Evolutionary conservation across 1,284 basidiomycete genomes (phyloP), one percentile per base, ranked within the genome.

Genomic region (Vanrija sp.): DNA sequence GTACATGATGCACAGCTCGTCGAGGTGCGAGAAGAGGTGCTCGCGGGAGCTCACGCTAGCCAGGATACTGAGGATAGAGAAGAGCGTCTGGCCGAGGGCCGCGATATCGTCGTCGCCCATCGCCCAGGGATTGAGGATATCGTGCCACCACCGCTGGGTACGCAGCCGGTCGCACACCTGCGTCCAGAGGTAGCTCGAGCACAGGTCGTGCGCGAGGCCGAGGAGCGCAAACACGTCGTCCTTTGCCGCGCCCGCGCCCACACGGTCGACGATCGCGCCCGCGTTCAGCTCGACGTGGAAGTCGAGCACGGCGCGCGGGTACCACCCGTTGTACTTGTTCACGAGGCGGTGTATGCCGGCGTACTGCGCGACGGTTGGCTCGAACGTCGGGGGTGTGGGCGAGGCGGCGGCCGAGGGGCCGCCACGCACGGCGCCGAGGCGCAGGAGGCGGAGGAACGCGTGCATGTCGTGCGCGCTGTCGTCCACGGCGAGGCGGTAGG

Each of bases 261-360:
- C 49, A 3, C 37, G 19, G 19, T 51, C 46, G 20, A 55, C 54
- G 23, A 59, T 49, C n/a, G 23, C 42, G 3, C 41, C 15, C 10
- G 54, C 51, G 19, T 51, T 49, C 31, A 59, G 57, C 51, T 59
- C 57, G 45, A 56, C 49, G 54, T 59, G 54, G 49, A 59, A 59
- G 39, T 59, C 57, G 38, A 59, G 54, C 23, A 56, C 51, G 6
- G 57, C 57, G 20, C 49, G 54, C 15, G 54, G 27, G 24, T 59
- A 59, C 51, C 54, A 59, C 24, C 57, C 57, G 25, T 51, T 48
- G 46, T 59, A 59, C 46, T 56, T 59, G 15, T 23, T 41, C 24
- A 48, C 37, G 15, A 59, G 49, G 44, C 47, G 50, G 48, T 59
- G 54, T 51, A 53, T 54, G 46, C 49, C 54, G 9, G 49, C 49